These are phyloP conservation scores for Sanghuangporus baumii DNA, from an alignment of 1,284 basidiomycete species.

Conservation along the genomic window DNA sequence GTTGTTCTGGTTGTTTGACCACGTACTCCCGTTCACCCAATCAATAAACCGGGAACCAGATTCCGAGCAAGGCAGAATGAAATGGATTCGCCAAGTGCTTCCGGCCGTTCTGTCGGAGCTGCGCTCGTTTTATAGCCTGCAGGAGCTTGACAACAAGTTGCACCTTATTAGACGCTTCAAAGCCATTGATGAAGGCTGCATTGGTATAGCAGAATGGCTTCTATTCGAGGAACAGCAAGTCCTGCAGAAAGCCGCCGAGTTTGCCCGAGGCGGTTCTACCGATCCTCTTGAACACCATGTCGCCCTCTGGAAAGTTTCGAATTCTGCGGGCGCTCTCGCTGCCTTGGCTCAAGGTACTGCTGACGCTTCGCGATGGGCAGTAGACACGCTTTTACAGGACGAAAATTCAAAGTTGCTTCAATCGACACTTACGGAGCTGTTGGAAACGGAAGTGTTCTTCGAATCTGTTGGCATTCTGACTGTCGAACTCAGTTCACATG, in stretches of 20 bases:
- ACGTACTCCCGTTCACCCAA: constrained; percentile 42
- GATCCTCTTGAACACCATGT: constrained; percentile 27
- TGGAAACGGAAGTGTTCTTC: constrained; percentile 9
- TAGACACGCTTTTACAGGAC: not conserved
- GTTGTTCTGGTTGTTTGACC: constrained; percentile 50
- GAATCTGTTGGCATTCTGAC: constrained; percentile 2
- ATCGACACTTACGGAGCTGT: not conserved
- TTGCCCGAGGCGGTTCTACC: constrained; percentile 28
- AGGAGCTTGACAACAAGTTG: constrained; percentile 50
- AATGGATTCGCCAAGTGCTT: constrained; percentile 51
- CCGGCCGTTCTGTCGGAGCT: constrained; percentile 52
- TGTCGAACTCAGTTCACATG: not conserved
- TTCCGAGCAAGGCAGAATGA: constrained; percentile 23
- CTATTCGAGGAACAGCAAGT: constrained; percentile 53
- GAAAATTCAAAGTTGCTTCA: not conserved
- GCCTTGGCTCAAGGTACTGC: not conserved
- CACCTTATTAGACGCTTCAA: constrained; percentile 52
- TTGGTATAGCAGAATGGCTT: constrained; percentile 68
- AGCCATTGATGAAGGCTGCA: constrained; percentile 48
- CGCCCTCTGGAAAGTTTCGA: constrained; percentile 31
- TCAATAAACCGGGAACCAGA: constrained; percentile 23
- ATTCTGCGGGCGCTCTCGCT: constrained; percentile 21
- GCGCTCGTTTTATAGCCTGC: constrained; percentile 44
- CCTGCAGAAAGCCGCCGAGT: constrained; percentile 32
- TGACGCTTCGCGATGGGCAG: constrained; percentile 7